Base-by-base conservation (phyloP, 345 rosid genomes). In the Viola odorata region DNA sequence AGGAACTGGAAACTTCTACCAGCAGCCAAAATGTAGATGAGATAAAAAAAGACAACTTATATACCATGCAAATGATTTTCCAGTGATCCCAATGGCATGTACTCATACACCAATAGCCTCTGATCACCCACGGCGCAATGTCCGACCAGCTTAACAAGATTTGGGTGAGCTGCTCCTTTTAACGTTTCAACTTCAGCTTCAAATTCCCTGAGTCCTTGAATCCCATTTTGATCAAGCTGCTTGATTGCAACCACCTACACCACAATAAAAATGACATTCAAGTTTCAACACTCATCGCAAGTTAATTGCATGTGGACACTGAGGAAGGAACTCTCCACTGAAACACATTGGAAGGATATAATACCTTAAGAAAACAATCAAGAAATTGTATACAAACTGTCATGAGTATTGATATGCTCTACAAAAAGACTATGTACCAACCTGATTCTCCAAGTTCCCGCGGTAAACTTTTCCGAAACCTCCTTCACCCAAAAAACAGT, bases 391-490 rank as follows among this genome's bases (percentile, higher is more conserved):
- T 23, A 23, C 32, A 23, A 23, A n/a, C n/a, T n/a, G n/a, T 23
- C 32, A 23, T 23, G 32, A 23, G 32, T 23, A 23, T 23, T 23
- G 2, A 2, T 23, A 23, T 23, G 32, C 32, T 23, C 32, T 23
- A 23, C 2, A 23, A 16, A 17, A 55, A 16, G 55, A 38, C 10
- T 32, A 40, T 14, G 47, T 42, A 75, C 74, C 53, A 38, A 84
- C 97, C 90, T 90, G 89, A 41, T 75, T 82, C 58, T 80, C 82
- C 58, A 90, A 54, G 58, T 53, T 52, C 10, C 94, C 97, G 62
- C 79, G 86, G 77, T 68, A 91, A 38, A 91, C 96, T 77, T 81
- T 85, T 10, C 96, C 97, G 50, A 91, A 91, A 39, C 97, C 97
- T 15, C 97, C 97, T 83, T 83, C 91, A 37, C 97, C 96, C 41